These are phyloP conservation scores for Austropuccinia psidii DNA, from an alignment of 1,284 basidiomycete genomes.

Conservation along the genomic window DNA sequence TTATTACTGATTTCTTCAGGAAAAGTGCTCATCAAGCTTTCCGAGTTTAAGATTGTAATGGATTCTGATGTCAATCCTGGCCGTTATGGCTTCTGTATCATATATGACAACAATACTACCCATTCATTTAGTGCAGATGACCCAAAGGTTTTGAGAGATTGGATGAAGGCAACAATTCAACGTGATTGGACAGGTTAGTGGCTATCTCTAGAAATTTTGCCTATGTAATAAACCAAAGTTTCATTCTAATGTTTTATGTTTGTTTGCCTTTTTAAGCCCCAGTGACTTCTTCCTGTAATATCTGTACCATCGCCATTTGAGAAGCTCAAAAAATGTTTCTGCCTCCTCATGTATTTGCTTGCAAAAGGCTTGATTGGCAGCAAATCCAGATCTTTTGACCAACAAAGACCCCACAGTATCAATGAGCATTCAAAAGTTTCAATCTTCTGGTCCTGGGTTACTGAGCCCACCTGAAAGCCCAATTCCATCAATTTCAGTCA, in stretches of 20 bases:
- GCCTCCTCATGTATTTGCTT: slow-evolving; percentile 80
- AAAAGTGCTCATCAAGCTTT: slow-evolving; percentile 87
- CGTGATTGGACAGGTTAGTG: slow-evolving; percentile 76
- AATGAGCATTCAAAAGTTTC: slow-evolving; percentile 42
- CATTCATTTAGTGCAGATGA: slow-evolving; percentile 90
- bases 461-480: slow-evolving; percentile 43
- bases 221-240: too few species aligned
- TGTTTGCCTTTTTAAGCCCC: slow-evolving; percentile 70
- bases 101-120: slow-evolving; percentile 77
- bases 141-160: slow-evolving; percentile 71
- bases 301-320: slow-evolving; percentile 87
- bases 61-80: slow-evolving; percentile 89
- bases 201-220: too few species aligned
- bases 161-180: slow-evolving; percentile 99
- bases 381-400: slow-evolving; percentile 86
- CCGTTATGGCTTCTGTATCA: slow-evolving; percentile 87
- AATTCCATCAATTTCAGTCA: slow-evolving; percentile 41
- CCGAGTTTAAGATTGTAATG: slow-evolving; percentile 84
- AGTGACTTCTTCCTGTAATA: slow-evolving; percentile 92
- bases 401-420: slow-evolving; percentile 51
- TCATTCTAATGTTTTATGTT: too few species aligned
- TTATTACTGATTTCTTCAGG: slow-evolving; percentile 58
- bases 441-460: slow-evolving; percentile 41
- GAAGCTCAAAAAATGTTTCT: slow-evolving; percentile 95
- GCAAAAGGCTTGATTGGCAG: slow-evolving; percentile 75